Conservation (phyloP, 129 eudicot species). For the Centaurea solstitialis region DNA sequence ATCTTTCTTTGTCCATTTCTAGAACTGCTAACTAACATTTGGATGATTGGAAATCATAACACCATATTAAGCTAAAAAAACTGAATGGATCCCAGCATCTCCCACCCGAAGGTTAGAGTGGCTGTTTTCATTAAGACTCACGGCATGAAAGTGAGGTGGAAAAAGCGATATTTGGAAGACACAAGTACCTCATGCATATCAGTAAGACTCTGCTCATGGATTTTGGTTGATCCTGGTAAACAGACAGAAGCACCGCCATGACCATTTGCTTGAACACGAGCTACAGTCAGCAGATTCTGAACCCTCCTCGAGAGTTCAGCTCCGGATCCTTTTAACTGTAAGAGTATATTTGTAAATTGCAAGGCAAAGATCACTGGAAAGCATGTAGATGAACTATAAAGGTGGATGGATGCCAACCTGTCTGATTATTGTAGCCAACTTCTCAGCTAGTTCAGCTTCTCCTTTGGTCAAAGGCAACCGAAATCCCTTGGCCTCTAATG, state of each 20-base stretch:
- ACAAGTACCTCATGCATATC: slow-evolving; percentile 92
- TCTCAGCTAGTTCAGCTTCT: slow-evolving; percentile 95
- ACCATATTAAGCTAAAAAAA: not conserved
- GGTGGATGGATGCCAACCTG: slow-evolving; percentile 53
- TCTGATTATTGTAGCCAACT: slow-evolving; percentile 72
- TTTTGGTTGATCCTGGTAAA: slow-evolving; percentile 91
- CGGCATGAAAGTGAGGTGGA: not conserved
- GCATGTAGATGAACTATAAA: slow-evolving; percentile 4
- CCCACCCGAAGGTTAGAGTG: not conserved
- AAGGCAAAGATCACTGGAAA: not conserved
- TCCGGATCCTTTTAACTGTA: slow-evolving; percentile 94
- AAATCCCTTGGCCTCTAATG: slow-evolving; percentile 89
- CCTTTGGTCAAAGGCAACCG: slow-evolving; percentile 92
- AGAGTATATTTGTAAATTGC: slow-evolving; percentile 26
- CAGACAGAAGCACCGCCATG: slow-evolving; percentile 60
- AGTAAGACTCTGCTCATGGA: slow-evolving; percentile 80
- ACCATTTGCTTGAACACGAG: slow-evolving; percentile 87
- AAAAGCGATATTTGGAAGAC: not conserved
- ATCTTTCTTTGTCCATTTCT: not conserved
- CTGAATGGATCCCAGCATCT: not conserved
- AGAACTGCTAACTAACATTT: not conserved
- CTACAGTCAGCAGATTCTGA: slow-evolving; percentile 75
- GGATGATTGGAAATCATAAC: not conserved
- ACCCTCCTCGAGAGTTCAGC: slow-evolving; percentile 96
- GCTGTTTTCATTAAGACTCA: not conserved